phyloP scores from a whole-genome alignment of 2,329 filamentous ascomycete species.

The Claviceps sp. region DNA sequence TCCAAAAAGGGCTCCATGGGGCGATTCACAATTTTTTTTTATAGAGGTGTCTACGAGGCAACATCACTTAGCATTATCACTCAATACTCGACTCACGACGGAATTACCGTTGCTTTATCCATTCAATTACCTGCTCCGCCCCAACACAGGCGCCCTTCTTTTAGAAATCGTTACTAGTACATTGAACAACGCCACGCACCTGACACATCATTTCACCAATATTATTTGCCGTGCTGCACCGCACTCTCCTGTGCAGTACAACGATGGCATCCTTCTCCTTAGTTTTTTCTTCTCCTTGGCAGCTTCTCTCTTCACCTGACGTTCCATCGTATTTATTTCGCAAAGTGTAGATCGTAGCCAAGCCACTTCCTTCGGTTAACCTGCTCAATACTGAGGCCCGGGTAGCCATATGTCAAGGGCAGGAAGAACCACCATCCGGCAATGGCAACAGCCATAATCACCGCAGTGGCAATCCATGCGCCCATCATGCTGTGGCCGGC shows the following conservation, averaged over 20 bases:
- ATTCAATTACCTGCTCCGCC: neutral
- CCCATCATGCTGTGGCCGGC: conserved; percentile 62
- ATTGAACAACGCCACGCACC: neutral
- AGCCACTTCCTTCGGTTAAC: conserved; percentile 87
- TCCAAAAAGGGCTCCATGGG: no score
- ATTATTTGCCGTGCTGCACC: neutral
- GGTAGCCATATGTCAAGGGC: conserved; percentile 88
- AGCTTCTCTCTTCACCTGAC: neutral
- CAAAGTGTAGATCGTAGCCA: conserved; percentile 95
- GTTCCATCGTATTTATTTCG: conserved; percentile 55
- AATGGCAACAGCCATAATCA: conserved; percentile 54
- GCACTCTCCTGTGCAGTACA: neutral
- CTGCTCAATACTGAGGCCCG: conserved; percentile 66
- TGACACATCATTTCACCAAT: neutral
- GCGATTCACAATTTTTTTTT: no score
- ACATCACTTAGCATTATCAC: no score
- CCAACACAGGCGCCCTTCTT: neutral
- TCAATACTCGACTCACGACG: no score
- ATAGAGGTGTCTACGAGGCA: no score
- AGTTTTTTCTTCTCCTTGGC: neutral
- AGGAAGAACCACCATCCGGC: conserved; percentile 88
- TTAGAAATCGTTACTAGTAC: conserved; percentile 1
- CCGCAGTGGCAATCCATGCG: conserved; percentile 64
- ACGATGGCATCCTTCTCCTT: neutral
- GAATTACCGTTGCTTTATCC: no score